Conservation (phyloP, 495 filamentous ascomycete genomes). For the Bacidia rubella region DNA sequence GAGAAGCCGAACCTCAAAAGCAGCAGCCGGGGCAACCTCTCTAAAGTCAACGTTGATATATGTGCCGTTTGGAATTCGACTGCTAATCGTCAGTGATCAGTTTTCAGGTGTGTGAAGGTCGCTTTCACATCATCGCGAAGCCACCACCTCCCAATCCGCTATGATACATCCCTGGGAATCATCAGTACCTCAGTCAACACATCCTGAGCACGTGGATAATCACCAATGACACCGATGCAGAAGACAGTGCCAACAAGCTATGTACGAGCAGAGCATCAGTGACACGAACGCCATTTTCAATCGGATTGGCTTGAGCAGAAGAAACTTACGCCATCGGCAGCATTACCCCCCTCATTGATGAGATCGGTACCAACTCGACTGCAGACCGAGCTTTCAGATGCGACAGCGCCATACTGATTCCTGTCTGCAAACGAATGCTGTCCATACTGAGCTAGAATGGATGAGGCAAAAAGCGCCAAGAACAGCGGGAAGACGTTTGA, state of each 20-base stretch:
- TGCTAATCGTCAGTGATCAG: not conserved
- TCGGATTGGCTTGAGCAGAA: not conserved
- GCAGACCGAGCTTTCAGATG: slow-evolving; percentile 63
- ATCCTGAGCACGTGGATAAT: not conserved
- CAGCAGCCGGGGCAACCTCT: slow-evolving; percentile 68
- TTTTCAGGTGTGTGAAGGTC: not conserved
- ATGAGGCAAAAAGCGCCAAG: slow-evolving; percentile 5
- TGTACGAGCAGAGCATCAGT: not conserved
- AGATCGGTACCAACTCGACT: slow-evolving; percentile 63
- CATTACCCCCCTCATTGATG: slow-evolving; percentile 55
- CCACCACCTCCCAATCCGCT: slow-evolving; percentile 83
- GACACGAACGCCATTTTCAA: not conserved
- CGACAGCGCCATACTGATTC: slow-evolving; percentile 56
- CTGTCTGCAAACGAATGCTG: slow-evolving; percentile 17
- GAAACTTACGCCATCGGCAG: slow-evolving; percentile 50
- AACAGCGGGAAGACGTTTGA: not conserved
- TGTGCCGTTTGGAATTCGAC: slow-evolving; percentile 36
- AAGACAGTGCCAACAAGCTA: slow-evolving; percentile 56
- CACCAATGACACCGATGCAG: slow-evolving; percentile 62
- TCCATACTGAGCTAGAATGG: not conserved
- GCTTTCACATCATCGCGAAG: slow-evolving; percentile 54
- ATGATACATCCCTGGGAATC: slow-evolving; percentile 53
- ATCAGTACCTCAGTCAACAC: not conserved
- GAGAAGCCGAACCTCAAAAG: slow-evolving; percentile 33
- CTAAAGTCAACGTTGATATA: slow-evolving; percentile 71